phyloP scores from a whole-genome alignment of 352 stramenopile species.

The Globisporangium polare region DNA sequence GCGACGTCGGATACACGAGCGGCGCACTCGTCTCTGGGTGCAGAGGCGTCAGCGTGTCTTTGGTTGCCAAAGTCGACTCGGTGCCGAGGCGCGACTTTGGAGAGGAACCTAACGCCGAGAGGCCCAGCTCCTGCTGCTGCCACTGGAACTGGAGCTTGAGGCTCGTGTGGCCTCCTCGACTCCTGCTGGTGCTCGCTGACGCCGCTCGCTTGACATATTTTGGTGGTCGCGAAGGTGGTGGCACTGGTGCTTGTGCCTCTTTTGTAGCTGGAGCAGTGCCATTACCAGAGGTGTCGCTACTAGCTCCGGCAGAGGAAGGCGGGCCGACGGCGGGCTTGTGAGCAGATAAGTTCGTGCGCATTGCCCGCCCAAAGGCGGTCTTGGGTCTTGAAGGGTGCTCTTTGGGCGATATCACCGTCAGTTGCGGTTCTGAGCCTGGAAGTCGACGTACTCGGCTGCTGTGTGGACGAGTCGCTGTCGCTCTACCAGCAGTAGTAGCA shows the following conservation, averaged over 20 bases:
- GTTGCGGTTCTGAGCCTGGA: not conserved
- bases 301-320: not conserved
- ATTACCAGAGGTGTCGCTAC: not conserved
- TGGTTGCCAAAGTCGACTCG: not conserved
- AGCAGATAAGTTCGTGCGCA: slow-evolving; percentile 6
- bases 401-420: not conserved
- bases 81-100: slow-evolving; percentile 25
- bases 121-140: not conserved
- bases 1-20: slow-evolving; percentile 18
- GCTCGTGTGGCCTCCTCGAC: not conserved
- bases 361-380: slow-evolving; percentile 24
- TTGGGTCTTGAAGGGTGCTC: slow-evolving; percentile 17
- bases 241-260: not conserved
- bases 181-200: not conserved
- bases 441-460: not conserved
- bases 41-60: slow-evolving; percentile 10
- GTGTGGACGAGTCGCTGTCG: not conserved
- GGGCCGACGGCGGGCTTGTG: slow-evolving; percentile 1
- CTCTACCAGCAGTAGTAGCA: not conserved
- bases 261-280: not conserved
- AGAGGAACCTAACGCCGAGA: slow-evolving; percentile 31
- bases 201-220: not conserved
- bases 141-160: not conserved
- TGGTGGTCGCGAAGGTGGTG: not conserved
- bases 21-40: slow-evolving; percentile 23